Evolutionary conservation across 108 stramenopile species (phyloP).

Genomic region (Pseudonitzschia multiseries): DNA sequence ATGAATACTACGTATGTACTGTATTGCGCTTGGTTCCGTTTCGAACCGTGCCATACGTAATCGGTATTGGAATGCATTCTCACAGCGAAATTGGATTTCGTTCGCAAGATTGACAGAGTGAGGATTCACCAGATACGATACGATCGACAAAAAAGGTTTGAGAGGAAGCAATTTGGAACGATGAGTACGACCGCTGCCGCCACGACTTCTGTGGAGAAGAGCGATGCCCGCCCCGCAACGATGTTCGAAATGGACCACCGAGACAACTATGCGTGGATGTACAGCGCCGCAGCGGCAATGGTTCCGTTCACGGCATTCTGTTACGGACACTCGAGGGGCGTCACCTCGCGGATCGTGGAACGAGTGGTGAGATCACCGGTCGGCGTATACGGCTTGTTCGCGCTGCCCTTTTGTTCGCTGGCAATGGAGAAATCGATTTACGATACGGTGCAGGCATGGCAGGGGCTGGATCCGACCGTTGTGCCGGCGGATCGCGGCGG

Average conservation of each 20-base stretch:
- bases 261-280: slow-evolving; percentile 51
- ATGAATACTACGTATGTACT: no score
- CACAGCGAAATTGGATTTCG: no score
- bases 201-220: neutral
- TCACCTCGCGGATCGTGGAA: slow-evolving; percentile 66
- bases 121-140: no score
- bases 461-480: slow-evolving; percentile 81
- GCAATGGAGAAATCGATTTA: slow-evolving; percentile 87
- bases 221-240: slow-evolving; percentile 16
- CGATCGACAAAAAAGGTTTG: no score
- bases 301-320: slow-evolving; percentile 80
- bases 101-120: no score
- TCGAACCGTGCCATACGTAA: no score
- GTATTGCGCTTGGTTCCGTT: no score
- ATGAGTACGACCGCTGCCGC: neutral
- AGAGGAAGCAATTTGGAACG: no score
- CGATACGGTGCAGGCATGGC: slow-evolving; percentile 80
- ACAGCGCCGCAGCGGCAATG: slow-evolving; percentile 76
- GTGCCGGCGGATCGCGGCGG: slow-evolving; percentile 70
- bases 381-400: slow-evolving; percentile 81
- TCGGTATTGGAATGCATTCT: no score
- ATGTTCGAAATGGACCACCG: slow-evolving; percentile 42
- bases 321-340: slow-evolving; percentile 70
- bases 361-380: slow-evolving; percentile 67
- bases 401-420: slow-evolving; percentile 74